Conservation (phyloP, 1,284 basidiomycete species). For the Heterobasidion irregulare region DNA sequence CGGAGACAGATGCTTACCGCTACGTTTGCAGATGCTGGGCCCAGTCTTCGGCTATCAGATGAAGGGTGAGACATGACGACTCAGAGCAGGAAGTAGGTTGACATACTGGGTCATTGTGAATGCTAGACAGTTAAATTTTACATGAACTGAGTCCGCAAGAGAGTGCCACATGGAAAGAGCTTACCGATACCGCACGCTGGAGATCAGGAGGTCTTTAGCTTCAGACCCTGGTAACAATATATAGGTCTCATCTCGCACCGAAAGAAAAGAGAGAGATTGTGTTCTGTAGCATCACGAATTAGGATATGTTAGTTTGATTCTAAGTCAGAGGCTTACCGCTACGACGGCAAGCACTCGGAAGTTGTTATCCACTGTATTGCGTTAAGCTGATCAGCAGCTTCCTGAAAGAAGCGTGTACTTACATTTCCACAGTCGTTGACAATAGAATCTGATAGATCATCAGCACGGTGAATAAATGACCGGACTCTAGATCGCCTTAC, state of each 20-base stretch:
- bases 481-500: neutral
- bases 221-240: too few species aligned
- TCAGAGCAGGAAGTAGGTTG: neutral
- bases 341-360: neutral
- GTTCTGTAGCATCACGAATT: neutral
- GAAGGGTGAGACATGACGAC: neutral
- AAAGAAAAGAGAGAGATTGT: neutral
- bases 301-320: neutral
- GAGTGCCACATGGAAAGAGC: too few species aligned
- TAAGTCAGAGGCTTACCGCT: neutral
- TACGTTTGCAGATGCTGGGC: neutral
- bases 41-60: neutral
- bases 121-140: neutral
- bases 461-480: neutral
- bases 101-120: neutral
- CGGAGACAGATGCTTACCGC: neutral
- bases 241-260: neutral
- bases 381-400: too few species aligned
- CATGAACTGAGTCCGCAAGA: too few species aligned
- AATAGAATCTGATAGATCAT: neutral
- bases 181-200: too few species aligned
- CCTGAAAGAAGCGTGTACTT: neutral
- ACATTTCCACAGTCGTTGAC: neutral
- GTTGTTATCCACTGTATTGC: neutral
- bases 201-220: too few species aligned